Evolutionary conservation across 768 basidiomycete genomes (phyloP).

Genomic region (Suillus alpinus): DNA sequence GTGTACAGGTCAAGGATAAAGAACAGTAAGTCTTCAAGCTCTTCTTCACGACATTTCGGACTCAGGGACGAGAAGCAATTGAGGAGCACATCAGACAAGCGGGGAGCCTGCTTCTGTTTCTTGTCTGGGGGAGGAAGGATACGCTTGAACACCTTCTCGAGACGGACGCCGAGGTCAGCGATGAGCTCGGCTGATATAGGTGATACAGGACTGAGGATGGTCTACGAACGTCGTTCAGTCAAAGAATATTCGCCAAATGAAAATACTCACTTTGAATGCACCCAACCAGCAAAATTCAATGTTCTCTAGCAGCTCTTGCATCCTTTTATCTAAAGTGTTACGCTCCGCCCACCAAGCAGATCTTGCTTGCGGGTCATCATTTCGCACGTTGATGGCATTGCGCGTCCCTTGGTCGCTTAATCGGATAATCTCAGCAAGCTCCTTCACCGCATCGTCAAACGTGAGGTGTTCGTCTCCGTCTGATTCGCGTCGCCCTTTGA

Average conservation of each 20-base stretch:
- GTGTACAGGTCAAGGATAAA: slow-evolving; percentile 94
- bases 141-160: slow-evolving; percentile 76
- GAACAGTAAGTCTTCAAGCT: slow-evolving; percentile 92
- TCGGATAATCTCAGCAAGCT: slow-evolving; percentile 78
- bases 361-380: slow-evolving; percentile 61
- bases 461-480: slow-evolving; percentile 74
- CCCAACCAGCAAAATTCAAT: slow-evolving; percentile 98
- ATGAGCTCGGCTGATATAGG: slow-evolving; percentile 45
- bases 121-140: slow-evolving; percentile 61
- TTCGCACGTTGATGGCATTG: slow-evolving; percentile 66
- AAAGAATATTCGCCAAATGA: neutral
- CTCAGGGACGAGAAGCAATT: slow-evolving; percentile 84
- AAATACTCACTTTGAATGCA: slow-evolving; percentile 80
- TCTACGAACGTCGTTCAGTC: slow-evolving; percentile 36
- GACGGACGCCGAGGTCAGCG: slow-evolving; percentile 54
- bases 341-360: slow-evolving; percentile 87
- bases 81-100: slow-evolving; percentile 72
- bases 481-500: slow-evolving; percentile 77
- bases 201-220: slow-evolving; percentile 54
- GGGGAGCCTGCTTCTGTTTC: slow-evolving; percentile 52
- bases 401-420: slow-evolving; percentile 75
- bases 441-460: slow-evolving; percentile 67
- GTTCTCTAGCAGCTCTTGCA: slow-evolving; percentile 72
- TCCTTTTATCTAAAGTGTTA: slow-evolving; percentile 66
- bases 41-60: slow-evolving; percentile 84